Evolutionary conservation across 345 rosid species (phyloP).

Genomic region (Crucihimalaya himalaica): DNA sequence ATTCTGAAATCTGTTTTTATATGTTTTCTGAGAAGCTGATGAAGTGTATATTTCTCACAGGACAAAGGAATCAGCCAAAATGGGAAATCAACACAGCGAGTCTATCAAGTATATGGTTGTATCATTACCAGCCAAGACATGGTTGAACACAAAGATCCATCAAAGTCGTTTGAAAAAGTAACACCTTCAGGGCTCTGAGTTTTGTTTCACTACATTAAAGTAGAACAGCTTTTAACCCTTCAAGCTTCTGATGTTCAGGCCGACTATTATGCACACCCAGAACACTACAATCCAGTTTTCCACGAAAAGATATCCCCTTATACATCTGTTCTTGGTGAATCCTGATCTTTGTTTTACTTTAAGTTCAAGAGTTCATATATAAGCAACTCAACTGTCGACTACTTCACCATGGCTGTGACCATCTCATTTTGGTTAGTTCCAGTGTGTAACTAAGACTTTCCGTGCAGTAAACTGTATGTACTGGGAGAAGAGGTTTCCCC

Average conservation of each 20-base stretch:
- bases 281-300: slow-evolving; percentile 75
- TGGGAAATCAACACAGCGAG: slow-evolving; percentile 57
- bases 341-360: slow-evolving; percentile 24
- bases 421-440: slow-evolving; percentile 1
- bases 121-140: slow-evolving; percentile 76
- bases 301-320: slow-evolving; percentile 79
- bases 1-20: neutral
- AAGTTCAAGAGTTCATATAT: slow-evolving; percentile 8
- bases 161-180: slow-evolving; percentile 76
- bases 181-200: slow-evolving; percentile 15
- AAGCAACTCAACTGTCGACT: neutral
- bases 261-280: slow-evolving; percentile 93
- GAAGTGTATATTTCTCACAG: slow-evolving; percentile 40
- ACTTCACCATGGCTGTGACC: slow-evolving; percentile 5
- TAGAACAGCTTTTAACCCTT: neutral
- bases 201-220: neutral
- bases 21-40: slow-evolving; percentile 2
- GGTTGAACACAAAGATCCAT: slow-evolving; percentile 74
- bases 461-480: slow-evolving; percentile 91
- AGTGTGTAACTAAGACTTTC: slow-evolving; percentile 10
- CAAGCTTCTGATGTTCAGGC: slow-evolving; percentile 49
- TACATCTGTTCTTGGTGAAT: slow-evolving; percentile 79
- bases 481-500: slow-evolving; percentile 92
- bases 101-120: slow-evolving; percentile 82
- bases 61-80: slow-evolving; percentile 40